A percentile compares a stretch with the other conserved stretches of the same genome.
Evolutionary conservation across 768 basidiomycete genomes (phyloP).

Genomic region (Dioszegia crocea): DNA sequence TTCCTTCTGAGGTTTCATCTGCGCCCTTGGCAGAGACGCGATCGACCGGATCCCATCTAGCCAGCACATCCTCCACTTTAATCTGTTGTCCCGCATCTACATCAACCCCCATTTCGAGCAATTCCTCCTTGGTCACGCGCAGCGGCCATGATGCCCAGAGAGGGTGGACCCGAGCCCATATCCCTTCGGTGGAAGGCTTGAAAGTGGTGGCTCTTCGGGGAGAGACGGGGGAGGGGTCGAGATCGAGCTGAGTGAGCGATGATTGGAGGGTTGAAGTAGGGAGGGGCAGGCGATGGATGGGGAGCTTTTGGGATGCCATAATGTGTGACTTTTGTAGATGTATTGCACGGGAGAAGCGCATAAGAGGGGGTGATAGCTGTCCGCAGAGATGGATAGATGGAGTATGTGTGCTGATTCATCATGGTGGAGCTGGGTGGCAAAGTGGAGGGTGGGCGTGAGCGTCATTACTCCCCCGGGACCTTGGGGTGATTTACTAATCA

Average conservation of each 20-base stretch:
- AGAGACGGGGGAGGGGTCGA: constrained; percentile 29
- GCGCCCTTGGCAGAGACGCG: constrained; percentile 30
- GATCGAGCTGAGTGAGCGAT: constrained; percentile 18
- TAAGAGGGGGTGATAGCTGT: neutral
- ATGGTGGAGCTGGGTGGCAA: too few species aligned
- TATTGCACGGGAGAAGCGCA: constrained; percentile 5
- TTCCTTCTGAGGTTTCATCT: too few species aligned
- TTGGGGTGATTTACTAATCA: too few species aligned
- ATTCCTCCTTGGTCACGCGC: constrained; percentile 59
- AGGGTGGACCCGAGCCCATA: constrained; percentile 60
- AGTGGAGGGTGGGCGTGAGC: too few species aligned
- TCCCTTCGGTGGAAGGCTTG: constrained; percentile 25
- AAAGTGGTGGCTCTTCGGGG: constrained; percentile 45
- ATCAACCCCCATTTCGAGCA: constrained; percentile 57
- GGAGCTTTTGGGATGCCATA: constrained; percentile 17
- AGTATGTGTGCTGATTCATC: neutral
- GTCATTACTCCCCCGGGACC: too few species aligned
- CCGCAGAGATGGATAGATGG: neutral
- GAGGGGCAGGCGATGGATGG: constrained; percentile 37
- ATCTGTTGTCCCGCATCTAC: constrained; percentile 58
- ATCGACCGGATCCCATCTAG: constrained; percentile 57
- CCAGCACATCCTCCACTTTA: constrained; percentile 70
- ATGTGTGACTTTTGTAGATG: constrained; percentile 1
- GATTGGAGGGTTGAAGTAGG: constrained; percentile 26
- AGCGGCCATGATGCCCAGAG: constrained; percentile 80